phyloP scores from a whole-genome alignment of 495 filamentous ascomycete genomes.

The Trichoderma gamsii region DNA sequence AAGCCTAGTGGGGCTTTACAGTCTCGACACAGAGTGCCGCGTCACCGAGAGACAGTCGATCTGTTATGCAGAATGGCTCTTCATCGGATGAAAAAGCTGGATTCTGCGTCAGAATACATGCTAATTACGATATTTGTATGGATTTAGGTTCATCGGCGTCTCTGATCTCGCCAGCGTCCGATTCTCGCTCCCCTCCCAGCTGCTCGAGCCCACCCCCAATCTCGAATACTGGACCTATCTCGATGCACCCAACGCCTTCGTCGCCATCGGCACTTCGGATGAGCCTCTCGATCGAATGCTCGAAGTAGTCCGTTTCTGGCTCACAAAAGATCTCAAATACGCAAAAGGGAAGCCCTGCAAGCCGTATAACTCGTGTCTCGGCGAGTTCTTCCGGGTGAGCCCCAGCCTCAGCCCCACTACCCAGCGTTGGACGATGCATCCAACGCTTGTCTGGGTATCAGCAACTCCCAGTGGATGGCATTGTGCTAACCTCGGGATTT shows the following conservation, averaged over 20 bases:
- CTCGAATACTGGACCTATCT: slow-evolving; percentile 99
- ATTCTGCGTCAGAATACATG: not conserved
- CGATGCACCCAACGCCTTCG: slow-evolving; percentile 90
- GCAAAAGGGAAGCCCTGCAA: slow-evolving; percentile 98
- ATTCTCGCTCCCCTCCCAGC: slow-evolving; percentile 91
- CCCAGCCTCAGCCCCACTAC: not conserved
- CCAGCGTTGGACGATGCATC: not conserved
- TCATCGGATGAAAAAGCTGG: not conserved
- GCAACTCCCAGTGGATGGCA: slow-evolving; percentile 15
- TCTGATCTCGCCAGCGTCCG: slow-evolving; percentile 90
- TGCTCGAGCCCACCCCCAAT: slow-evolving; percentile 92
- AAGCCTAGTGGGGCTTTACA: not conserved
- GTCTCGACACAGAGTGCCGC: not conserved
- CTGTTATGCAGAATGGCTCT: not conserved
- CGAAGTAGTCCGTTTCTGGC: slow-evolving; percentile 92
- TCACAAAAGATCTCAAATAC: slow-evolving; percentile 98
- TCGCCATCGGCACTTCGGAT: slow-evolving; percentile 91
- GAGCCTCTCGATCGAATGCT: slow-evolving; percentile 89
- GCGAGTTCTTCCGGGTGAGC: slow-evolving; percentile 93
- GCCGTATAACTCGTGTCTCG: slow-evolving; percentile 92
- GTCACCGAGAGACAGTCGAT: not conserved
- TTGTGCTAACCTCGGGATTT: not conserved
- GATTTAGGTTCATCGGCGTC: slow-evolving; percentile 78
- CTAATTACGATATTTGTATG: not conserved
- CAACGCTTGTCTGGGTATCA: not conserved